Evolutionary conservation across 805 yeast genomes (phyloP).

Genomic region (Teunomyces funiuensis): DNA sequence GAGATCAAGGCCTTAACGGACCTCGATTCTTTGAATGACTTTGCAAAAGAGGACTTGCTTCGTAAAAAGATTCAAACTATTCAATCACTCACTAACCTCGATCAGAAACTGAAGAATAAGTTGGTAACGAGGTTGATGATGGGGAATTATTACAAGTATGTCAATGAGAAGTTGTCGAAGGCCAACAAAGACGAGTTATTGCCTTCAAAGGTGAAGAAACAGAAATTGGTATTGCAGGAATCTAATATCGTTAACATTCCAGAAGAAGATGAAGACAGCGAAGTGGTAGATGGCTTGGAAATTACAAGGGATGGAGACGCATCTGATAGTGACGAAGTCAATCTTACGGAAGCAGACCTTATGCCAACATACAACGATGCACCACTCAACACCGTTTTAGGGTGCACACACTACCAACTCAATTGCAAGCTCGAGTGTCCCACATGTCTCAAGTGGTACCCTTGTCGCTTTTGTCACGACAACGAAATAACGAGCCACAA

Average conservation of each 20-base stretch:
- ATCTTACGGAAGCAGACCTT: conserved; percentile 48
- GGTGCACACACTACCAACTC: conserved; percentile 82
- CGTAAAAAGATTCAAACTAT: conserved; percentile 51
- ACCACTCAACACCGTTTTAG: conserved; percentile 47
- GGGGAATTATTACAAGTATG: conserved; percentile 58
- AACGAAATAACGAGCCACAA: conserved; percentile 48
- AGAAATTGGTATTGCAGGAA: conserved; percentile 17
- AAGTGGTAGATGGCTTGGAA: conserved; percentile 4
- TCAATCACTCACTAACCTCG: conserved; percentile 34
- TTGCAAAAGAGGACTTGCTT: conserved; percentile 38
- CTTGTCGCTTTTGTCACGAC: conserved; percentile 88
- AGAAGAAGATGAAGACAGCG: conserved; percentile 7
- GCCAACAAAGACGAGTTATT: conserved; percentile 5
- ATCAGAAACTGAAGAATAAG: conserved; percentile 45
- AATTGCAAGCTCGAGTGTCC: conserved; percentile 84
- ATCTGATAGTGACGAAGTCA: conserved; percentile 40
- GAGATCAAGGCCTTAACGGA: conserved; percentile 38
- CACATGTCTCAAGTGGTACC: conserved; percentile 68
- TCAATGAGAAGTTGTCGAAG: conserved; percentile 26
- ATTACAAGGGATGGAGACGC: conserved; percentile 4
- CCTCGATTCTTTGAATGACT: conserved; percentile 36
- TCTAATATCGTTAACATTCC: neutral
- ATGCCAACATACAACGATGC: conserved; percentile 48
- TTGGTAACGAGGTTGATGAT: conserved; percentile 67
- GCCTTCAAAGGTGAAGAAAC: conserved; percentile 14